Evolutionary conservation across 2,329 filamentous ascomycete genomes (phyloP), one percentile per base, ranked within the genome.

Genomic region (Trichocomaceae sp.): DNA sequence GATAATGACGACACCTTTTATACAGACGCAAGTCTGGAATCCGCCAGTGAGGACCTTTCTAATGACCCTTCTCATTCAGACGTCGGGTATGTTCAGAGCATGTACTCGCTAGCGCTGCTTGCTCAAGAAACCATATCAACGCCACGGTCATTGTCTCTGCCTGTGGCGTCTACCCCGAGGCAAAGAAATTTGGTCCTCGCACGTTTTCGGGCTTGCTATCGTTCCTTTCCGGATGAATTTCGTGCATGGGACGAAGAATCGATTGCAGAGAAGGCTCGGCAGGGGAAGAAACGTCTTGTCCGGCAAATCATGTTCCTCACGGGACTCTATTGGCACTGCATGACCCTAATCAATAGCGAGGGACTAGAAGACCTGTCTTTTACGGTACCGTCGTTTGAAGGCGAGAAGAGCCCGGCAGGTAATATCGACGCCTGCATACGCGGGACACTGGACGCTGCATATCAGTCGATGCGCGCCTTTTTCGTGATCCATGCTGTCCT

Each of bases 271-370:
- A 49, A 52, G 7, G 52, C 44, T n/a, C 37, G 26, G n/a, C 19
- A 52, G 13, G 52, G 56, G 12, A 48, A 50, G 20, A 54, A 50
- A 29, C 56, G 56, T 8, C 52, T 55, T 6, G 48, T 55, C n/a
- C 48, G 52, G 37, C 56, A 55, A 37, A 57, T 57, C 26, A 55
- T 55, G 56, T 54, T 54, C 22, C 56, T 57, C 22, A 51, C 52
- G 7, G 52, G 52, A 17, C 10, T 57, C 2, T 57, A 57, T 15
- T 57, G 56, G 56, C 52, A 57, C 35, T 55, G 56, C 29, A 47
- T 57, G 35, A 55, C 45, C 6, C 9, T 57, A 19, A 48, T 57
- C n/a, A 48, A 57, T 10, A 51, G 19, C n/a, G 56, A 57, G 44
- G 52, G 47, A 4, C 20, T 57, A 15, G 56, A 57, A 26, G 56